Evolutionary conservation across 306 rosid genomes (phyloP).

Genomic region (Prunus salicina): DNA sequence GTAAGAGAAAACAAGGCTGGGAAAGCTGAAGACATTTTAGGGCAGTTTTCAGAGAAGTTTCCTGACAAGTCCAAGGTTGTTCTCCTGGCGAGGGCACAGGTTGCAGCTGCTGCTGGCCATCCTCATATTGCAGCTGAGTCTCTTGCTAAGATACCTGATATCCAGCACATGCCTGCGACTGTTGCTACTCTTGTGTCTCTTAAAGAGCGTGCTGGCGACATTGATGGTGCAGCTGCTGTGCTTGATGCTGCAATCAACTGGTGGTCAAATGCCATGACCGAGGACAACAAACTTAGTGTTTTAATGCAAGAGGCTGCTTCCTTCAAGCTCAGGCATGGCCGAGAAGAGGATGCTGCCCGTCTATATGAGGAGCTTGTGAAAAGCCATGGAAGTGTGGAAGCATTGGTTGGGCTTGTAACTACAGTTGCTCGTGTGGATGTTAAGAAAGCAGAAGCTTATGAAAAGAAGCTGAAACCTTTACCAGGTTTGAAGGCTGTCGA

Average conservation of each 20-base stretch:
- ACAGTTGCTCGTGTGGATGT: slow-evolving; percentile 81
- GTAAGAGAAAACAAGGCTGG: slow-evolving; percentile 97
- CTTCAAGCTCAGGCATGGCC: slow-evolving; percentile 80
- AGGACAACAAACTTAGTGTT: slow-evolving; percentile 70
- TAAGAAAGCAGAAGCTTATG: slow-evolving; percentile 83
- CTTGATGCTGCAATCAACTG: slow-evolving; percentile 85
- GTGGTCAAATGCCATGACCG: slow-evolving; percentile 93
- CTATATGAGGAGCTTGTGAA: slow-evolving; percentile 87
- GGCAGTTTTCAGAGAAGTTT: slow-evolving; percentile 68
- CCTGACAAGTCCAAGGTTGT: slow-evolving; percentile 72
- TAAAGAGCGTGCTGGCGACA: slow-evolving; percentile 83
- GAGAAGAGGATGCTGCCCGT: slow-evolving; percentile 71
- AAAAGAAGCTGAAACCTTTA: slow-evolving; percentile 72
- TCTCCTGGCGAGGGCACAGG: slow-evolving; percentile 84
- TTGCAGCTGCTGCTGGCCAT: slow-evolving; percentile 89
- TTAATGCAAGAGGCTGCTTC: slow-evolving; percentile 93
- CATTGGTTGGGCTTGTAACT: slow-evolving; percentile 80
- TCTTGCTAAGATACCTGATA: slow-evolving; percentile 69
- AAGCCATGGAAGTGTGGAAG: slow-evolving; percentile 76
- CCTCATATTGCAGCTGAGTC: slow-evolving; percentile 91
- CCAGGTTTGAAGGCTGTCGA: slow-evolving; percentile 80
- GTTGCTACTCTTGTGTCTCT: slow-evolving; percentile 91
- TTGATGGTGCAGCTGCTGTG: slow-evolving; percentile 84
- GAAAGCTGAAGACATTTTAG: slow-evolving; percentile 82
- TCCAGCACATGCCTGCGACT: slow-evolving; percentile 93